Base-by-base conservation (phyloP, 1,284 basidiomycete species). In the Microbotryomycetes sp. region DNA sequence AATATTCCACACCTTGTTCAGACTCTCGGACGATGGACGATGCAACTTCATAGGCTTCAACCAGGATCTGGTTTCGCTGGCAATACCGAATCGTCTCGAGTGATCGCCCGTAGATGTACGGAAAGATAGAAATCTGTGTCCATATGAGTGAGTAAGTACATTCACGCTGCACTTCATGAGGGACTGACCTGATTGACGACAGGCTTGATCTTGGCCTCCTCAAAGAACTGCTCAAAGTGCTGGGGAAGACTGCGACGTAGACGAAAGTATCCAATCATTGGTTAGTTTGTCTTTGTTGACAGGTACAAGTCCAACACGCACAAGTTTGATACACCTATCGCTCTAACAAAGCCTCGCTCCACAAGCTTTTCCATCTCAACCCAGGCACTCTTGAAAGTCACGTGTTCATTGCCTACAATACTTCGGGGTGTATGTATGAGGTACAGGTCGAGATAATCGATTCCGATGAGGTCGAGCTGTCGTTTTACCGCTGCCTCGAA, bases 31-130 rank as follows among this genome's bases (percentile, higher is more conserved):
- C 5, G 6, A 53, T 4, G 1, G 55, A 42, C 22, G 78, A 80
- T 12, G 88, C 77, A 51, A 82, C 76, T 55, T 84, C 84, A 74
- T 87, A 88, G 0, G 83, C 86, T 71, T 88, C 86, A 46, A 83
- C 81, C 0, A 83, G 78, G 54, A 89, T 86, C 28, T 79, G 79
- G 55, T 87, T 78, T 65, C 80, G 74, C 4, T 78, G 75, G 45
- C 80, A 79, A 66, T 79, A 86, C 26, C 82, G 81, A 26, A 89
- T 75, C 7, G 84, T 78, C 2, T 81, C 79, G n/a, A 76, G 79
- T 67, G 83, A 81, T 52, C 79, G 74, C 7, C 76, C 74, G 70
- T 84, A 84, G 59, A 85, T 83, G 71, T 86, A 87, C 4, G 86
- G 86, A 60, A 86, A 83, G 56, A 88, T 79, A 23, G 80, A 71